Percentiles rank a stretch among this genome's conserved stretches.
Conservation (phyloP, 2,329 filamentous ascomycete genomes). For the Claviceps digitariae region DNA sequence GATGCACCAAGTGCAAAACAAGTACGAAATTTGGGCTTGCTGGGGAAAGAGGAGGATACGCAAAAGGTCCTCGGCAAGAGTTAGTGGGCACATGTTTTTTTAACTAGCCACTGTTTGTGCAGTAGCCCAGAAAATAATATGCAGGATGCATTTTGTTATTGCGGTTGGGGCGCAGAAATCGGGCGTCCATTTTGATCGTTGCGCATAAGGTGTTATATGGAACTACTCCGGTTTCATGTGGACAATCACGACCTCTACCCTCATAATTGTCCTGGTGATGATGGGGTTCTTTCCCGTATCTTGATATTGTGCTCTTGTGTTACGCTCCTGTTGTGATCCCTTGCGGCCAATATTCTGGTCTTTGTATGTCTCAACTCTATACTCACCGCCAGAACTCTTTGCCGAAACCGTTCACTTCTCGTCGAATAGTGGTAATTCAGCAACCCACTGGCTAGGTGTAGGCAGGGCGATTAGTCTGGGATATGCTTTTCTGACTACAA, state of each 20-base stretch:
- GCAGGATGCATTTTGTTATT: not conserved
- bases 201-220: not conserved
- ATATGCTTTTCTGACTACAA: not conserved
- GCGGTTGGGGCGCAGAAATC: not conserved
- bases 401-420: not conserved
- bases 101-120: not conserved
- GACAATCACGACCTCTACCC: not conserved
- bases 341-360: not conserved
- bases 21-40: conserved; percentile 73
- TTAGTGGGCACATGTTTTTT: conserved; percentile 8
- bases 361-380: not conserved
- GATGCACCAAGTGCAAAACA: conserved; percentile 70
- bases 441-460: not conserved
- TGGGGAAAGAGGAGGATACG: conserved; percentile 73
- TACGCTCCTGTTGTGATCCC: not conserved
- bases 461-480: not conserved
- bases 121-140: not conserved
- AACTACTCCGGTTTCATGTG: not conserved
- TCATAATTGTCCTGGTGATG: not conserved
- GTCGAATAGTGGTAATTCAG: not conserved
- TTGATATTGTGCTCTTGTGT: not conserved
- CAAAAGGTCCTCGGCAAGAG: conserved; percentile 39
- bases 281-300: not conserved
- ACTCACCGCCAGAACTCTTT: not conserved
- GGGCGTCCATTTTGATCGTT: not conserved